A percentile compares a stretch with the other conserved stretches of the same genome.
phyloP scores from a whole-genome alignment of 345 rosid genomes.

The Citrus hindsii region DNA sequence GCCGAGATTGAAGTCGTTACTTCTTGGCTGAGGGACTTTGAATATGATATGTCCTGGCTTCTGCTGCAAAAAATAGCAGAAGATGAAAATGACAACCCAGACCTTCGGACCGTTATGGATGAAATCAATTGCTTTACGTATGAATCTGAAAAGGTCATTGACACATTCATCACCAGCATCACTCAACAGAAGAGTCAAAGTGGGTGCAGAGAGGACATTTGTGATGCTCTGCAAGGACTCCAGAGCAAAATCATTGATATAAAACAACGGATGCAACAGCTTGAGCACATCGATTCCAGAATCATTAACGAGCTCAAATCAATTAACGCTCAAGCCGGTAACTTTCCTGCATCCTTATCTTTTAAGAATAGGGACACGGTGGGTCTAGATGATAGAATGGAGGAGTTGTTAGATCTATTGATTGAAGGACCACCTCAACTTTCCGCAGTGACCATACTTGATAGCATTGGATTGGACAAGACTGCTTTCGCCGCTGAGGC shows the following conservation, averaged over 20 bases:
- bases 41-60: accelerated
- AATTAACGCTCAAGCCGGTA: too few relatives aligned
- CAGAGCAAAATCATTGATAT: neutral
- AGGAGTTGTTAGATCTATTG: too few relatives aligned
- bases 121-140: neutral
- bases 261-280: neutral
- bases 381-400: too few relatives aligned
- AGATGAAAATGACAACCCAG: too few relatives aligned
- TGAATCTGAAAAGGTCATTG: neutral
- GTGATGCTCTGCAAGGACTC: neutral
- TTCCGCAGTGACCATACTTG: too few relatives aligned
- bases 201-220: neutral
- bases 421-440: too few relatives aligned
- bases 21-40: neutral
- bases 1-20: neutral
- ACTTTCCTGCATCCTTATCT: too few relatives aligned
- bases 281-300: too few relatives aligned
- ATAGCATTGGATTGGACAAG: too few relatives aligned
- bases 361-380: too few relatives aligned
- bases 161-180: neutral
- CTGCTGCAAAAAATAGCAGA: accelerated
- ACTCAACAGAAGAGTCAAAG: neutral
- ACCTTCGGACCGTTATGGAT: neutral
- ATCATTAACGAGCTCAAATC: too few relatives aligned
- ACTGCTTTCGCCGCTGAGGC: too few relatives aligned